Base-by-base conservation (phyloP, 2,329 filamentous ascomycete genomes). In the Fusarium scirpi region DNA sequence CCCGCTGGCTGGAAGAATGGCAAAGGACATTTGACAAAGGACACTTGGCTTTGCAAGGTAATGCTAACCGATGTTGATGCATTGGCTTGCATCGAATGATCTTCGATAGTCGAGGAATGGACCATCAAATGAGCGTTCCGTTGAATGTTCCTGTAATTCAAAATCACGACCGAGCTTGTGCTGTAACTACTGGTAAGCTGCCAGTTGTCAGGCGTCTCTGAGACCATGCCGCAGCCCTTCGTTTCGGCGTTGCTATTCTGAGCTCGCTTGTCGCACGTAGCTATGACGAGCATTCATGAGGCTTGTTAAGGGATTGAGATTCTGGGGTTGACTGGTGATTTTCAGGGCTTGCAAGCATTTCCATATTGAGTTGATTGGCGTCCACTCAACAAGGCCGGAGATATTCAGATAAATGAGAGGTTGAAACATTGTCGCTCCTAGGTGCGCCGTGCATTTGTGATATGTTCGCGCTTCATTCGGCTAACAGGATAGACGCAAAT, bases 281-380 rank as follows among this genome's bases (percentile, higher is more conserved):
- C 40, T 49, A 71, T 63, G 65, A 65, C 54, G 46, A 59, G 41
- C 40, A 61, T 45, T 40, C 20, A 51, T 22, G 43, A 57, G 46
- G 43, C 57, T 53, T 55, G 62, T 45, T 46, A 68, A 72, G 57
- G 67, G 59, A 71, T 59, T 49, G 57, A 63, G 59, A 71, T 58
- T 49, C 40, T 22, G 46, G 15, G 62, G 22, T 41, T 58, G 24
- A 25, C 29, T 41, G 58, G 59, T 62, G 52, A 47, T 58, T 40
- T 43, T 18, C 20, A 48, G 41, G 57, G 24, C 34, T 55, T 43
- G 40, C 43, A 45, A 51, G 29, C 40, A 47, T 52, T 57, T 55
- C 41, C 53, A 25, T 48, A 52, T 54, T 24, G 46, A 46, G 40
- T 41, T 46, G 10, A 38, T 20, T 25, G 32, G 32, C 49, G 49